Conservation (phyloP, 2,329 filamentous ascomycete species). For the Juglanconis juglandina region DNA sequence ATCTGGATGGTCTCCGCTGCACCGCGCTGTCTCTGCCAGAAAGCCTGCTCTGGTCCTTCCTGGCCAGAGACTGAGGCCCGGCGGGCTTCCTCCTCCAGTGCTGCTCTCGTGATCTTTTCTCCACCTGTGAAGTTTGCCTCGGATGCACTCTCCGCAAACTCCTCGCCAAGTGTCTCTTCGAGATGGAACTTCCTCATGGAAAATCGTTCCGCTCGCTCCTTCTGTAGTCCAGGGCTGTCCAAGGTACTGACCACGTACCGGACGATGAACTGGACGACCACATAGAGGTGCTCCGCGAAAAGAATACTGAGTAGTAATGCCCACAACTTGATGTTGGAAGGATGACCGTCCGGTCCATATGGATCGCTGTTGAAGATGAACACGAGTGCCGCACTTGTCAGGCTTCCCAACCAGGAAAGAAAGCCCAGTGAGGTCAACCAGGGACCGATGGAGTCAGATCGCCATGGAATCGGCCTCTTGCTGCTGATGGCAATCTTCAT, state of each 20-base stretch:
- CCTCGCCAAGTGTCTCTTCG: conserved; percentile 64
- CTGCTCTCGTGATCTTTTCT: conserved; percentile 62
- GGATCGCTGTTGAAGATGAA: conserved; percentile 78
- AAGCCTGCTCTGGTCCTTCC: conserved; percentile 52
- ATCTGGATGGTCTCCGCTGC: conserved; percentile 56
- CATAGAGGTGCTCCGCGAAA: conserved; percentile 83
- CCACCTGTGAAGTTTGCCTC: conserved; percentile 46
- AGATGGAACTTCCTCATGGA: conserved; percentile 75
- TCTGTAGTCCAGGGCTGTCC: conserved; percentile 81
- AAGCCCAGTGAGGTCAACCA: conserved; percentile 85
- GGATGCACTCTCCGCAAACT: conserved; percentile 47
- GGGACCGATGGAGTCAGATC: conserved; percentile 89
- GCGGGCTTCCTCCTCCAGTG: conserved; percentile 62
- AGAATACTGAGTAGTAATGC: conserved; percentile 78
- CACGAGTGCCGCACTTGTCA: conserved; percentile 83
- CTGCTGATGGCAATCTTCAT: conserved; percentile 90
- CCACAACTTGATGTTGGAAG: conserved; percentile 72
- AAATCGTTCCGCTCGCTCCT: conserved; percentile 79
- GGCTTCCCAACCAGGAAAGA: conserved; percentile 87
- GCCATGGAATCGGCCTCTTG: conserved; percentile 83
- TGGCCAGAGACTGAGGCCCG: conserved; percentile 46
- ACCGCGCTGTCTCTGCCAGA: conserved; percentile 60
- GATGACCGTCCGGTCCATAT: conserved; percentile 62
- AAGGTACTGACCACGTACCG: conserved; percentile 72
- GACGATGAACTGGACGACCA: conserved; percentile 71